phyloP scores from a whole-genome alignment of 1,139 yeast genomes.

The Zygosaccharomyces sapae region DNA sequence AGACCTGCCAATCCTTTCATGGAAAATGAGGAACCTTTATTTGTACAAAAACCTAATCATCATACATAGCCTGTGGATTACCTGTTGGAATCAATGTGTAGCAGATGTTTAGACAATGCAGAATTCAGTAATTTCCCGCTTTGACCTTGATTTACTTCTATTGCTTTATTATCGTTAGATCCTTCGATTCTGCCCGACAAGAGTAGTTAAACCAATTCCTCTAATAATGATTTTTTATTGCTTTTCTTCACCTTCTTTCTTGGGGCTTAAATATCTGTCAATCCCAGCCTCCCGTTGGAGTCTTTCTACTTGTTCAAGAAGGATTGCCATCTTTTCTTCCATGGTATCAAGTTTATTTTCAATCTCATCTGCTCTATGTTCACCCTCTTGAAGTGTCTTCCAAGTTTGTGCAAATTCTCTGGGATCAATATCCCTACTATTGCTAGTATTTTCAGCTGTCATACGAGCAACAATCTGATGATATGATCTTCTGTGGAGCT shows the following conservation, averaged over 20 bases:
- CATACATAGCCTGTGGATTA: constrained; percentile 4
- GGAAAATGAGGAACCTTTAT: constrained; percentile 38
- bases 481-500: neutral
- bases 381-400: constrained; percentile 52
- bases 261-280: neutral
- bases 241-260: neutral
- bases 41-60: constrained; percentile 29
- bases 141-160: no score
- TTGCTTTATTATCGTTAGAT: no score
- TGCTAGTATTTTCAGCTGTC: neutral
- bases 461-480: neutral
- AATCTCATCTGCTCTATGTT: constrained; percentile 49
- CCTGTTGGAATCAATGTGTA: no score
- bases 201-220: neutral
- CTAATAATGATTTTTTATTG: neutral
- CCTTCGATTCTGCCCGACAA: no score
- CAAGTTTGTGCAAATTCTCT: constrained; percentile 21
- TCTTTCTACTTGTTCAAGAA: constrained; percentile 20
- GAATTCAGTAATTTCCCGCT: no score
- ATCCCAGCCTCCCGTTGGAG: constrained; percentile 7
- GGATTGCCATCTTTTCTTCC: constrained; percentile 48
- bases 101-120: no score
- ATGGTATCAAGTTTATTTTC: constrained; percentile 54
- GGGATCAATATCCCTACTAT: constrained; percentile 5
- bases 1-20: constrained; percentile 69